phyloP scores from a whole-genome alignment of 1,284 basidiomycete species.

The Boletus semigastroideus region DNA sequence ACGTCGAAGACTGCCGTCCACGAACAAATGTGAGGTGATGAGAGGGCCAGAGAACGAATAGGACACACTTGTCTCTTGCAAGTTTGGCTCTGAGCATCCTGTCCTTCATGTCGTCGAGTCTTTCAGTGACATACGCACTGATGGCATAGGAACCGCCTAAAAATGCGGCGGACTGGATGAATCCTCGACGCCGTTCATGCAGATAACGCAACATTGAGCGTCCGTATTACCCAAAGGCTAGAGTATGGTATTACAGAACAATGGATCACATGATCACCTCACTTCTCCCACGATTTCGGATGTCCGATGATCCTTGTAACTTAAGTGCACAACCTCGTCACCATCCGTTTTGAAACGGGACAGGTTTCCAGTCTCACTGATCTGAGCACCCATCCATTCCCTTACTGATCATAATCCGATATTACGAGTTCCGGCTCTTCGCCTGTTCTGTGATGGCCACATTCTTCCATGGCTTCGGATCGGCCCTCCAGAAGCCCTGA shows the following conservation, averaged over 20 bases:
- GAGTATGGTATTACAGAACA: too few species aligned
- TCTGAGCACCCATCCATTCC: too few species aligned
- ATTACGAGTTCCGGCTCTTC: conserved; percentile 20
- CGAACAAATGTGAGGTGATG: conserved; percentile 9
- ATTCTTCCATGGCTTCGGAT: conserved; percentile 20
- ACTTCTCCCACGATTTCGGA: too few species aligned
- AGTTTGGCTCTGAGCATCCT: conserved; percentile 60
- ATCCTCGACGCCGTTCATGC: conserved; percentile 45
- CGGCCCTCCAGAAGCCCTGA: background rate
- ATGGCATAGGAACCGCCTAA: conserved; percentile 69
- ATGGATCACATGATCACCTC: too few species aligned
- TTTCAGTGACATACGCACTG: conserved; percentile 62
- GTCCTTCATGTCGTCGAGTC: conserved; percentile 72
- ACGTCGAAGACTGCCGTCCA: conserved; percentile 57
- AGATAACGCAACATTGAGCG: conserved; percentile 46
- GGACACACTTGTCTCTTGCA: conserved; percentile 74
- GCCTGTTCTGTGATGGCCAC: conserved; percentile 17
- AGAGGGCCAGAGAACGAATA: conserved; percentile 3
- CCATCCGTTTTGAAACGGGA: too few species aligned
- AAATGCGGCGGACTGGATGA: conserved; percentile 46
- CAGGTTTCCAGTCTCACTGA: too few species aligned
- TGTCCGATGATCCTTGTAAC: too few species aligned
- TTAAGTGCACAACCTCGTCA: too few species aligned
- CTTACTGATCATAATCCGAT: too few species aligned
- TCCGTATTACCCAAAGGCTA: too few species aligned